Conservation (phyloP, 495 filamentous ascomycete genomes). For the Choiromyces venosus region DNA sequence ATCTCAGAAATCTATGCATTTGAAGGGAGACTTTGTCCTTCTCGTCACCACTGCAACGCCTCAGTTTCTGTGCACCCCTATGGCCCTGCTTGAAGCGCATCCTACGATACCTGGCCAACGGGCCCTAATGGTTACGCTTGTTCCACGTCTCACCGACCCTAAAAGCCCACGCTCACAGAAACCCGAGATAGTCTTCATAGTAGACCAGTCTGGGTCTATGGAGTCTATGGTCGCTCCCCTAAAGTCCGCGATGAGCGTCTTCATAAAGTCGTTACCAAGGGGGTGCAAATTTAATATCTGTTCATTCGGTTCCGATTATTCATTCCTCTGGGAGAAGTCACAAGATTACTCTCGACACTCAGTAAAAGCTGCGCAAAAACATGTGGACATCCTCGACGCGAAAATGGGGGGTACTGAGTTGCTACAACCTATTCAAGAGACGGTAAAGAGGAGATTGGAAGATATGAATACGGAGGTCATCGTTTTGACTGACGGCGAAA, state of each 20-base stretch:
- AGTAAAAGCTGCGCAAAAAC: slow-evolving; percentile 50
- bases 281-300: slow-evolving; percentile 69
- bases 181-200: slow-evolving; percentile 64
- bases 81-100: slow-evolving; percentile 60
- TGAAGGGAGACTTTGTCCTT: slow-evolving; percentile 52
- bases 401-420: slow-evolving; percentile 63
- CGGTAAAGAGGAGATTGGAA: slow-evolving; percentile 44
- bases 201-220: slow-evolving; percentile 65
- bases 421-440: slow-evolving; percentile 51
- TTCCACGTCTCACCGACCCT: slow-evolving; percentile 57
- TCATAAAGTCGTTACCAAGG: slow-evolving; percentile 62
- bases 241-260: slow-evolving; percentile 53
- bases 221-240: slow-evolving; percentile 51
- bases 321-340: slow-evolving; percentile 57
- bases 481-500: slow-evolving; percentile 63
- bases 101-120: slow-evolving; percentile 55
- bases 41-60: slow-evolving; percentile 48
- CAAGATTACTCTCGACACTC: slow-evolving; percentile 50
- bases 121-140: slow-evolving; percentile 60
- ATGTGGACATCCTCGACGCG: slow-evolving; percentile 49
- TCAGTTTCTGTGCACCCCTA: slow-evolving; percentile 51
- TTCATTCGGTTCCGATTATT: slow-evolving; percentile 54
- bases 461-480: slow-evolving; percentile 53
- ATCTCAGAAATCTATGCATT: slow-evolving; percentile 46
- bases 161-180: slow-evolving; percentile 27